These are phyloP conservation scores for Cokeromyces recurvatus DNA, from an alignment of 371 early-diverging fungal species.

Conservation along the genomic window DNA sequence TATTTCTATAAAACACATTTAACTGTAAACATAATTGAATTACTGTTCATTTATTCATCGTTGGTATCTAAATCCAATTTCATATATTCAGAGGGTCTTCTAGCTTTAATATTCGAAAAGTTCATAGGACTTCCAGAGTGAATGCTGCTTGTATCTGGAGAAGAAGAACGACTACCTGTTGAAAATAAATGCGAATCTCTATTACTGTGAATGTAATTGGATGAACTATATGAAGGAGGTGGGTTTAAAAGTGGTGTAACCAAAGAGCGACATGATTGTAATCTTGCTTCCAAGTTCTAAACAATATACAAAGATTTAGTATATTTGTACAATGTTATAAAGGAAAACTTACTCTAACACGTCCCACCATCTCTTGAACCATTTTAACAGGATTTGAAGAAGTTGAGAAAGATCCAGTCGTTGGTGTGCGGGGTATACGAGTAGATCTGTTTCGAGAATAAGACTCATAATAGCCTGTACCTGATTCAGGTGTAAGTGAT, in stretches of 20 bases:
- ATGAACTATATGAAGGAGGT: constrained; percentile 50
- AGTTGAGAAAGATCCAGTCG: constrained; percentile 17
- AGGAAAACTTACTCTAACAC: constrained; percentile 52
- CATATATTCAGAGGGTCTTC: constrained; percentile 46
- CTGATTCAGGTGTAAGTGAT: constrained; percentile 32
- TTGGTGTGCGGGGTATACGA: constrained; percentile 32
- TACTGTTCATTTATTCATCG: constrained; percentile 18
- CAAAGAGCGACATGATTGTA: constrained; percentile 62
- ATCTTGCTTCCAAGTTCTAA: constrained; percentile 57
- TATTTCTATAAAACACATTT: too few species aligned
- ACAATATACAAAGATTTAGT: neutral
- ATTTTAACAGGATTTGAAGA: constrained; percentile 58
- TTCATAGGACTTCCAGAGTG: constrained; percentile 36
- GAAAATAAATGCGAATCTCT: constrained; percentile 16
- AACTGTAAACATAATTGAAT: too few species aligned
- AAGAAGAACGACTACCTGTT: constrained; percentile 23
- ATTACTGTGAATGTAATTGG: constrained; percentile 21
- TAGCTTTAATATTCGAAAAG: constrained; percentile 40
- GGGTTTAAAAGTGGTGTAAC: constrained; percentile 64
- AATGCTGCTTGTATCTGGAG: constrained; percentile 27
- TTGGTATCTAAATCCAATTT: constrained; percentile 24
- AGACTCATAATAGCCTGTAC: constrained; percentile 24
- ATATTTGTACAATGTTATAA: neutral
- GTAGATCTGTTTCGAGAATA: constrained; percentile 23
- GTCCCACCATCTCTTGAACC: constrained; percentile 71